These are phyloP conservation scores for Ceriops zippeliana DNA, from an alignment of 345 rosid species.

Conservation along the genomic window DNA sequence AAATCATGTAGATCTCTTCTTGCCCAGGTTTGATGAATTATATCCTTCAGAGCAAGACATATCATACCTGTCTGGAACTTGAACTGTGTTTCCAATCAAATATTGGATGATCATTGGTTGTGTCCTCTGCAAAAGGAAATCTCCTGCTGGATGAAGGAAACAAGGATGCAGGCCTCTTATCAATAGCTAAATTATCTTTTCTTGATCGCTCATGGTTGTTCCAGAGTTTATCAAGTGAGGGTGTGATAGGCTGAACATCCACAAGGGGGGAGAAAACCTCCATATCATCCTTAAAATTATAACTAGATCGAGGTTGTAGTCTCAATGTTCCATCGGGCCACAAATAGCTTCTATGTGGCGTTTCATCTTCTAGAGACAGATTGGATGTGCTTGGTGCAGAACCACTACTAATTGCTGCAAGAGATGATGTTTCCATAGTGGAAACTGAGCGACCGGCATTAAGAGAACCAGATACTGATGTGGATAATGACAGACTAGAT, in stretches of 20 bases:
- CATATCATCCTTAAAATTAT: constrained; percentile 87
- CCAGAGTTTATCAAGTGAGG: constrained; percentile 79
- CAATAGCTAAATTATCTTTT: constrained; percentile 47
- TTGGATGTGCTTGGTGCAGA: constrained; percentile 33
- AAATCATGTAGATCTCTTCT: neutral
- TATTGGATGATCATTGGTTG: constrained; percentile 57
- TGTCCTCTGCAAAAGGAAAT: constrained; percentile 61
- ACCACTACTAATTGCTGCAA: constrained; percentile 35
- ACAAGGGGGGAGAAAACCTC: constrained; percentile 86
- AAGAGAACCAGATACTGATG: constrained; percentile 49
- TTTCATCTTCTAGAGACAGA: constrained; percentile 54
- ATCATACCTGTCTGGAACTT: constrained; percentile 62
- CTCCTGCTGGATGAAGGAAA: constrained; percentile 71
- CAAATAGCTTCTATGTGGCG: constrained; percentile 59
- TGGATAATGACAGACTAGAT: constrained; percentile 46
- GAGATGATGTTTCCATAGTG: constrained; percentile 37
- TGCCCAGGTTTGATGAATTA: neutral
- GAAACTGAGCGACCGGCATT: constrained; percentile 33
- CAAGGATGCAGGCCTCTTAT: constrained; percentile 64
- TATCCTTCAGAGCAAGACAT: constrained; percentile 6
- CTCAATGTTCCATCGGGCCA: constrained; percentile 73
- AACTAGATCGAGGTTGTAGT: constrained; percentile 59
- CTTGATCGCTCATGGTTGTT: constrained; percentile 50
- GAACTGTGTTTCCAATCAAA: constrained; percentile 77
- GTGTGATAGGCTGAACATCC: constrained; percentile 71